Evolutionary conservation across 805 yeast genomes (phyloP).

Genomic region (Wickerhamiella azymoides): DNA sequence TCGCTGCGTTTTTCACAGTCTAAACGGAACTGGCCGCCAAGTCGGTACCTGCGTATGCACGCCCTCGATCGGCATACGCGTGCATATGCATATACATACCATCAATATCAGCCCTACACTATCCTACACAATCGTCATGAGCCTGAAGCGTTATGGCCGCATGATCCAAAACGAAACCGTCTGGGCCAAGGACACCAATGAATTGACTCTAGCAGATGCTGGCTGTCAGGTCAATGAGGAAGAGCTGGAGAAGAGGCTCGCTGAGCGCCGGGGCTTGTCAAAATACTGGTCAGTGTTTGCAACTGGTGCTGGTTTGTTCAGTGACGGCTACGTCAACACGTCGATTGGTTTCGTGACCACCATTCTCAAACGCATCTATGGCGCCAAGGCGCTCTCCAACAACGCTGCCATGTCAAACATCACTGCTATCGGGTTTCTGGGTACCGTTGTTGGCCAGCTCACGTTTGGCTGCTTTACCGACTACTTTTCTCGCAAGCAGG

Average conservation of each 20-base stretch:
- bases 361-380: constrained; percentile 56
- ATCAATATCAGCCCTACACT: not conserved
- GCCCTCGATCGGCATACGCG: not conserved
- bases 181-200: constrained; percentile 5
- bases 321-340: constrained; percentile 86
- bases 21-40: too few species aligned
- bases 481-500: constrained; percentile 62
- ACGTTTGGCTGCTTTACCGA: constrained; percentile 72
- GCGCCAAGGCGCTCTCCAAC: constrained; percentile 36
- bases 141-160: not conserved
- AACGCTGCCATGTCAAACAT: constrained; percentile 69
- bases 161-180: constrained; percentile 5
- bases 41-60: not conserved
- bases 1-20: too few species aligned
- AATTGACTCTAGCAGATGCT: not conserved
- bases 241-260: not conserved
- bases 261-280: constrained; percentile 8
- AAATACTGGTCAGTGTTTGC: constrained; percentile 58
- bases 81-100: not conserved
- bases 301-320: constrained; percentile 85
- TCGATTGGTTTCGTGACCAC: constrained; percentile 67
- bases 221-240: constrained; percentile 1
- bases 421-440: constrained; percentile 79
- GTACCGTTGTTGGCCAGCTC: constrained; percentile 80
- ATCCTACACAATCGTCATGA: not conserved